phyloP scores from a whole-genome alignment of 345 rosid genomes.

The Tarenaya hassleriana region DNA sequence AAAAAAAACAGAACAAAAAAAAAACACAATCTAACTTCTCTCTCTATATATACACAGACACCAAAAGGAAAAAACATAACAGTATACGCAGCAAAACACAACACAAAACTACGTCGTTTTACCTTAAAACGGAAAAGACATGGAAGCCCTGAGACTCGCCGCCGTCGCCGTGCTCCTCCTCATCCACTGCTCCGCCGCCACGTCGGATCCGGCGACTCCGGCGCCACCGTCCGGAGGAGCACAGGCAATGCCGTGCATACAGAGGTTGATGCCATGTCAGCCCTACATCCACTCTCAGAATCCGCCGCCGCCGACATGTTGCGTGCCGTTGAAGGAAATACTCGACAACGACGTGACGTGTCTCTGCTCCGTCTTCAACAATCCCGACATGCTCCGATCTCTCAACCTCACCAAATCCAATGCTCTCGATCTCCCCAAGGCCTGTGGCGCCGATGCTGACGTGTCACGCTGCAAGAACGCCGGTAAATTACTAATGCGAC shows the following conservation, averaged over 20 bases:
- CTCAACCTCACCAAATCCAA: conserved; percentile 30
- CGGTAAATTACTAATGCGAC: too few species aligned
- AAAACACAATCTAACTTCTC: too few species aligned
- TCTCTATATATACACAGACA: conserved; percentile 1
- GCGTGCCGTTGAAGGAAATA: conserved; percentile 39
- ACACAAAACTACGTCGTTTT: neutral
- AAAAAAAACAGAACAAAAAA: too few species aligned
- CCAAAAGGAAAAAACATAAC: neutral
- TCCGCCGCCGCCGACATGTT: conserved; percentile 38
- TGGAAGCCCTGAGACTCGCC: conserved; percentile 12
- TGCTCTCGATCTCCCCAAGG: conserved; percentile 39
- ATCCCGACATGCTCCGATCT: conserved; percentile 27
- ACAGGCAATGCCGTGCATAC: conserved; percentile 33
- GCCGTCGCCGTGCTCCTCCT: conserved; percentile 14
- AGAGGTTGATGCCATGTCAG: conserved; percentile 54
- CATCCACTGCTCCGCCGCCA: neutral
- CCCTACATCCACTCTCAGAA: conserved; percentile 27
- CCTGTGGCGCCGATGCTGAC: conserved; percentile 38
- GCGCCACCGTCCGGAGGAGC: conserved; percentile 16
- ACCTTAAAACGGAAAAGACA: neutral
- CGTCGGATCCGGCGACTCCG: conserved; percentile 4
- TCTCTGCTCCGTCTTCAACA: conserved; percentile 35
- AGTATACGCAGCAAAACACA: neutral
- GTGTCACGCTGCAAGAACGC: conserved; percentile 25
- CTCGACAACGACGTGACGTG: conserved; percentile 27